Evolutionary conservation across 2,329 filamentous ascomycete genomes (phyloP), one percentile per base, ranked within the genome.

Genomic region (Escovopsis sp.): DNA sequence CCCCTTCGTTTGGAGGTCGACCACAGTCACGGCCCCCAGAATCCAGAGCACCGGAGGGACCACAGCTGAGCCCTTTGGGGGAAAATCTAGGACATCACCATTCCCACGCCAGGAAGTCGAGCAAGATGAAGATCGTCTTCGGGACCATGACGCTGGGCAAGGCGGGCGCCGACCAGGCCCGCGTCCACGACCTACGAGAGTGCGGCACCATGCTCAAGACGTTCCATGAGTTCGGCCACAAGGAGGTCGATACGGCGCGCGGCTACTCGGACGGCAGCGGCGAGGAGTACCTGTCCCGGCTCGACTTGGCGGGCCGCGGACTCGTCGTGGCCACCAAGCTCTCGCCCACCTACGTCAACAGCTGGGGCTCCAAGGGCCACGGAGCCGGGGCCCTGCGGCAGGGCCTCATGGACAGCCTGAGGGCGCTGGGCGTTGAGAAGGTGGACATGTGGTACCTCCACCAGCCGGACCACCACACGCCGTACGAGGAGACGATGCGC

Each of bases 401-500:
- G 19, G 32, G 32, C 25, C 21, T 25, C 17, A 5, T 25, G 17
- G 32, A 34, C 25, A 34, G 32, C 27, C 29, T 41, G 4, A 37
- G 39, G 13, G 39, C 37, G 29, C 34, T 41, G 14, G 21, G 29
- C 10, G 17, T 37, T 4, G 41, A 40, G 19, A 39, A 41, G 13
- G 41, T 45, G 27, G 46, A 46, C 26, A 42, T 48, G 31, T 48
- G 43, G 36, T 50, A 50, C 34, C 37, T 49, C 1, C 48, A 81
- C 51, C 76, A 73, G 3, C 63, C 76, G 3, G 61, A 66, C 43
- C 65, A 71, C 8, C 63, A 62, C 0, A 63, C 73, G 0, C 72
- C 72, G 0, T 85, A 84, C 46, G 69, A 69, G 15, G 74, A 83
- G 48, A 83, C 81, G 0, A 60, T 87, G 6, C 64, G 70, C 41